phyloP scores from a whole-genome alignment of 2,329 filamentous ascomycete genomes.

The Colletotrichum siamense region DNA sequence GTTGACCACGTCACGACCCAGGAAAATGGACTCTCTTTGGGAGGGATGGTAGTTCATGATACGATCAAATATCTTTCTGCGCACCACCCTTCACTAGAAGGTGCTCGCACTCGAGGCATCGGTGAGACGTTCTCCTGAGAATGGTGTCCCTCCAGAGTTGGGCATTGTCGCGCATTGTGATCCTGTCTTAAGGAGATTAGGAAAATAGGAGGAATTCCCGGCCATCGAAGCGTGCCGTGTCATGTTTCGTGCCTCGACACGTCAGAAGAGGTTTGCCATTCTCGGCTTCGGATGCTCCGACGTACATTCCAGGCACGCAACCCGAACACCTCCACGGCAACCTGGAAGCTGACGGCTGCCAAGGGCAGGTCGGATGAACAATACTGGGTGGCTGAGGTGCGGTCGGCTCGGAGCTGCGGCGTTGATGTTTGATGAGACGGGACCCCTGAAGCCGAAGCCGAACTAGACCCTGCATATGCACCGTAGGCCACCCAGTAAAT shows the following conservation, averaged over 20 bases:
- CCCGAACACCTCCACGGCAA: neutral
- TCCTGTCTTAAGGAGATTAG: conserved; percentile 19
- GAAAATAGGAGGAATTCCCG: conserved; percentile 12
- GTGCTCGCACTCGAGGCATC: neutral
- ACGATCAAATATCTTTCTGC: neutral
- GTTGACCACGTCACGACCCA: conserved; percentile 6
- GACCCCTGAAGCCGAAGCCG: neutral
- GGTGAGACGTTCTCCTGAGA: neutral
- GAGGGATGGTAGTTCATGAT: neutral
- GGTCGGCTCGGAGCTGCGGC: neutral
- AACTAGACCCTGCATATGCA: conserved; percentile 1
- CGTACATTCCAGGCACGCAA: neutral
- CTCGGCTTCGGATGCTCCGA: conserved; percentile 1
- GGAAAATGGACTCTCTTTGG: neutral
- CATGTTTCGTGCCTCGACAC: conserved; percentile 4
- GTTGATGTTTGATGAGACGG: neutral
- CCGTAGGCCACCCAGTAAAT: neutral
- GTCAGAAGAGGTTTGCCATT: conserved; percentile 13
- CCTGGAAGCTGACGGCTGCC: neutral
- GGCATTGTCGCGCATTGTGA: neutral
- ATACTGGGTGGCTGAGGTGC: neutral
- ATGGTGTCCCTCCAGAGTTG: neutral
- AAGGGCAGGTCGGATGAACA: neutral
- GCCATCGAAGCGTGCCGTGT: neutral
- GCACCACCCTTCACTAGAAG: neutral